A percentile compares a stretch with the other conserved stretches of the same genome.
Evolutionary conservation across 2,329 filamentous ascomycete species (phyloP).

Genomic region (Parasarocladium wereldwijsianum): DNA sequence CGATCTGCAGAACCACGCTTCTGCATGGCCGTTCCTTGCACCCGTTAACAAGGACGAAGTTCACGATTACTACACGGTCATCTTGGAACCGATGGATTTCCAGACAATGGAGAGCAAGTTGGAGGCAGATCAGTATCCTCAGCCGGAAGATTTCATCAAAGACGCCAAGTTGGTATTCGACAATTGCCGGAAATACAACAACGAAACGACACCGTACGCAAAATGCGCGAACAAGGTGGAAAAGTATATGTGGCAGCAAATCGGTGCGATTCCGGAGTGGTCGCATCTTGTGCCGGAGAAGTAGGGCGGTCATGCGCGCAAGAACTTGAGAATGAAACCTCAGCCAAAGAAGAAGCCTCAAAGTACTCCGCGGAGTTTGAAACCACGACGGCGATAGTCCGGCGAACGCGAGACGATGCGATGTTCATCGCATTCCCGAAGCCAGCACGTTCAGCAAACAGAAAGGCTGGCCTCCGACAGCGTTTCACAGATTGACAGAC

Average conservation of each 20-base stretch:
- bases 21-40: constrained; percentile 86
- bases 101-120: constrained; percentile 92
- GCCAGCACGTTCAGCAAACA: no score
- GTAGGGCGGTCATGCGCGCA: constrained; percentile 13
- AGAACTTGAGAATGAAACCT: constrained; percentile 1
- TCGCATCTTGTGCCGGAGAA: constrained; percentile 43
- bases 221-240: constrained; percentile 89
- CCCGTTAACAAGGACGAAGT: constrained; percentile 95
- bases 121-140: constrained; percentile 82
- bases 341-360: not conserved
- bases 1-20: constrained; percentile 85
- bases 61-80: constrained; percentile 97
- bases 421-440: no score
- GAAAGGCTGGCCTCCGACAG: no score
- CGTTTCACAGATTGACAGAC: no score
- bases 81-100: constrained; percentile 94
- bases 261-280: constrained; percentile 89
- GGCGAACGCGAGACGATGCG: no score
- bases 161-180: constrained; percentile 84
- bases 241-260: constrained; percentile 90
- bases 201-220: constrained; percentile 84
- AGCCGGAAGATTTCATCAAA: constrained; percentile 80
- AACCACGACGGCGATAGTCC: not conserved
- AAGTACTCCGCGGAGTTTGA: not conserved
- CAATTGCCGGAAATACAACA: constrained; percentile 94